phyloP scores from a whole-genome alignment of 345 rosid species.

The Hibiscus syriacus region DNA sequence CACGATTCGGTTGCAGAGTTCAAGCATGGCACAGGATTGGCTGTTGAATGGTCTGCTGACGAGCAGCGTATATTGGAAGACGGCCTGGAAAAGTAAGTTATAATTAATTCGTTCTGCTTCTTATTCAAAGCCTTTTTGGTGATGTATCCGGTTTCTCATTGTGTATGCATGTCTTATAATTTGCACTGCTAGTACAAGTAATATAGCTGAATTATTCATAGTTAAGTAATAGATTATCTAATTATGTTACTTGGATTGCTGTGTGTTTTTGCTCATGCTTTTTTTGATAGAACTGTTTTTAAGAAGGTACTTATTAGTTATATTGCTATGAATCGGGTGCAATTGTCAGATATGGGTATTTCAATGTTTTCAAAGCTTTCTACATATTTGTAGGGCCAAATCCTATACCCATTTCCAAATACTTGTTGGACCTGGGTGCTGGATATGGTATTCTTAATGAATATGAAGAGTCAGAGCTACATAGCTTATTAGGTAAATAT shows the following conservation, averaged over 20 bases:
- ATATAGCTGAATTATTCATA: background rate
- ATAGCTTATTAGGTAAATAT: no score
- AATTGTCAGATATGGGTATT: background rate
- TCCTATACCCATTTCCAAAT: no score
- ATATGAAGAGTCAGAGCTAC: no score
- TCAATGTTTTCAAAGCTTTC: background rate
- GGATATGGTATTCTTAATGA: background rate
- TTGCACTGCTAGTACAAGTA: background rate
- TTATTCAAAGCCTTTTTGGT: background rate
- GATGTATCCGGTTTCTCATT: background rate
- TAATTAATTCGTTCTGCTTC: background rate
- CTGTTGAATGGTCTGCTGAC: conserved; percentile 72
- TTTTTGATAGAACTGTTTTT: background rate
- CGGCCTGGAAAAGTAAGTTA: background rate
- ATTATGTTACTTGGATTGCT: background rate
- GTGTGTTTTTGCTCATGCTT: background rate
- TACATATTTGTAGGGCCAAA: background rate
- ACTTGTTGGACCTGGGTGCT: background rate
- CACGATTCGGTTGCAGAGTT: conserved; percentile 48
- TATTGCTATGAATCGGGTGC: background rate
- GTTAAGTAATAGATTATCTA: background rate
- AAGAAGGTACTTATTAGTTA: background rate
- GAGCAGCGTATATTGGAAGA: conserved; percentile 33
- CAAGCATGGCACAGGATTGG: conserved; percentile 49
- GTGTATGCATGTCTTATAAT: background rate